Evolutionary conservation across 768 basidiomycete species (phyloP), one percentile per base, ranked within the genome.

Genomic region (Phlebiopsis flavidoalba): DNA sequence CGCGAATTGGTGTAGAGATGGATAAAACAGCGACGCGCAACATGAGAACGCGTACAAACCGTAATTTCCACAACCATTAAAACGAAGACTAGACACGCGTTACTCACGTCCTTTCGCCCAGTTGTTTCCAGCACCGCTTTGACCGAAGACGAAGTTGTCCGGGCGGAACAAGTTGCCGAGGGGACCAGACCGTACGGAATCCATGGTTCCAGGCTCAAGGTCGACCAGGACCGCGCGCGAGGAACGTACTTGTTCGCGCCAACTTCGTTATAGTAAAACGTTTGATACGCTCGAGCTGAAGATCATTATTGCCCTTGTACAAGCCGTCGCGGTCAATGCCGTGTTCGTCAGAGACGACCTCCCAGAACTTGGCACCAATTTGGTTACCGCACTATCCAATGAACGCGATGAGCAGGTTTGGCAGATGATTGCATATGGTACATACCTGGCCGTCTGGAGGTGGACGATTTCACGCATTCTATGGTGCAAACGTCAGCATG

Each of bases 401-500:
- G 71, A 70, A 26, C 26, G 57, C 36, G 21, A 26, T 37, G 43
- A 35, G 43, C 24, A 36, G 37, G 14, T 12, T n/a, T 17, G 19
- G 8, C 7, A 17, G n/a, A n/a, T 26, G 5, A 5, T 58, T 63
- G 52, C 36, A 33, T 37, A 48, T 58, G 37, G 53, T 55, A 73
- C 80, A 68, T 71, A 93, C 93, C 86, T 97, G 96, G 80, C 96
- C 96, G 96, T 98, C 77, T 98, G 96, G 72, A 98, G 87, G 80
- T 98, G 96, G 75, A 98, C 95, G 79, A 98, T 98, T 88, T 98
- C 95, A 83, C 95, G 92, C 92, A 93, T 94, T 83, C 91, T 93
- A 68, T 48, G 55, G 22, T 53, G 54, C 60, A 62, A n/a, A 47
- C 53, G 58, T 65, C 60, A 67, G 64, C 61, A 58, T 43, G 52